Percentiles rank a stretch among this genome's conserved stretches.
Conservation (phyloP, 495 filamentous ascomycete species). For the Talaromyces adpressus region DNA sequence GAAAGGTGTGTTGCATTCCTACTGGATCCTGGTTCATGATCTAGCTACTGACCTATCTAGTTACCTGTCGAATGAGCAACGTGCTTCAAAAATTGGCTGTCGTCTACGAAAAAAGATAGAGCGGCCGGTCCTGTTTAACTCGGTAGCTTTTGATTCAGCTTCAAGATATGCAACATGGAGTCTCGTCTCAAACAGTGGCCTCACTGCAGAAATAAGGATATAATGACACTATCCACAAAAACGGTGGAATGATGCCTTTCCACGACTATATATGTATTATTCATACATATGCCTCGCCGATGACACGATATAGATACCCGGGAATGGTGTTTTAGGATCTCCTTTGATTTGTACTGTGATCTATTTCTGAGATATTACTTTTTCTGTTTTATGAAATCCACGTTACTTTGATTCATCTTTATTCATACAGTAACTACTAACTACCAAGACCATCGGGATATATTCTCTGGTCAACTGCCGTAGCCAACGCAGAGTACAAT, state of each 20-base stretch:
- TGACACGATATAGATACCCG: constrained; percentile 5
- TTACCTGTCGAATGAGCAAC: constrained; percentile 8
- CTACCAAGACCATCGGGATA: neutral
- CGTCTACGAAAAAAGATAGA: constrained; percentile 4
- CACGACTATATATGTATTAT: neutral
- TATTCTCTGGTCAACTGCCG: neutral
- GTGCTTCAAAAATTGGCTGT: constrained; percentile 7
- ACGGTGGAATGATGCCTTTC: neutral
- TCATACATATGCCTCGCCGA: neutral
- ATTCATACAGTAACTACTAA: neutral
- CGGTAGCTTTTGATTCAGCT: neutral
- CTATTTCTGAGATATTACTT: neutral
- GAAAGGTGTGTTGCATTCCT: neutral
- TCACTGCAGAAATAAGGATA: neutral
- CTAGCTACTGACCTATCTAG: neutral
- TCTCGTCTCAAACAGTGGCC: neutral
- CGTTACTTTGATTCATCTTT: no score
- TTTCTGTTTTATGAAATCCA: neutral
- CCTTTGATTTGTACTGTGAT: neutral
- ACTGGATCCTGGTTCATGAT: neutral
- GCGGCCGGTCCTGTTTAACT: neutral
- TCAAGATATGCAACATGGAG: neutral
- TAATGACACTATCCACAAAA: neutral
- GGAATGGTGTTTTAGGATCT: neutral
- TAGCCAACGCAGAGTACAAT: neutral